Conservation (phyloP, 2,329 filamentous ascomycete genomes). For the Beauveria medogensis region DNA sequence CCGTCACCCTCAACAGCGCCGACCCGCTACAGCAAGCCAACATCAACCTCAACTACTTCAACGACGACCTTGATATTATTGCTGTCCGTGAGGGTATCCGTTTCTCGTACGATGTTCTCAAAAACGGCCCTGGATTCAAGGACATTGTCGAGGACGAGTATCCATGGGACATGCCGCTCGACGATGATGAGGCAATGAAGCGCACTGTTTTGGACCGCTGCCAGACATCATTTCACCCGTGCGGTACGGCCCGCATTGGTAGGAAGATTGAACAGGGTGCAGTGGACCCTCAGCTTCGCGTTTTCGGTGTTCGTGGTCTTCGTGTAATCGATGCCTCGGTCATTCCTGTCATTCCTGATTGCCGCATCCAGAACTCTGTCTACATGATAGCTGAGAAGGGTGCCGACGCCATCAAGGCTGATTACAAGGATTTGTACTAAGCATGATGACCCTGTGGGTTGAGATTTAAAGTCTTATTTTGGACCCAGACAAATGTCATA, state of each 20-base stretch:
- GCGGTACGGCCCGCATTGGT: constrained; percentile 44
- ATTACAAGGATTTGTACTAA: constrained; percentile 8
- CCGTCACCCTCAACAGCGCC: constrained; percentile 46
- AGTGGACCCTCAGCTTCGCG: constrained; percentile 21
- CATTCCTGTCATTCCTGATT: constrained; percentile 48
- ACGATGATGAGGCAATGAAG: constrained; percentile 49
- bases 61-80: constrained; percentile 46
- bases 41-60: constrained; percentile 54
- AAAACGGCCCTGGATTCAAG: constrained; percentile 47
- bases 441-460: too few species aligned
- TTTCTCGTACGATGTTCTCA: constrained; percentile 49
- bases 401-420: constrained; percentile 8
- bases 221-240: constrained; percentile 53
- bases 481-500: too few species aligned
- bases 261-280: constrained; percentile 27
- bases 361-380: constrained; percentile 51
- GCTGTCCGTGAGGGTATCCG: constrained; percentile 51
- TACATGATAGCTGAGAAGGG: constrained; percentile 50
- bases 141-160: constrained; percentile 46
- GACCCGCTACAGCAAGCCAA: constrained; percentile 50
- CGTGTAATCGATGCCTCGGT: constrained; percentile 31
- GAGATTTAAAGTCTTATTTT: too few species aligned
- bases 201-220: constrained; percentile 47
- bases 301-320: constrained; percentile 22
- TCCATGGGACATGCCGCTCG: constrained; percentile 51